Evolutionary conservation across 179 eudicot genomes (phyloP).

Genomic region (Amaranthus tricolor): DNA sequence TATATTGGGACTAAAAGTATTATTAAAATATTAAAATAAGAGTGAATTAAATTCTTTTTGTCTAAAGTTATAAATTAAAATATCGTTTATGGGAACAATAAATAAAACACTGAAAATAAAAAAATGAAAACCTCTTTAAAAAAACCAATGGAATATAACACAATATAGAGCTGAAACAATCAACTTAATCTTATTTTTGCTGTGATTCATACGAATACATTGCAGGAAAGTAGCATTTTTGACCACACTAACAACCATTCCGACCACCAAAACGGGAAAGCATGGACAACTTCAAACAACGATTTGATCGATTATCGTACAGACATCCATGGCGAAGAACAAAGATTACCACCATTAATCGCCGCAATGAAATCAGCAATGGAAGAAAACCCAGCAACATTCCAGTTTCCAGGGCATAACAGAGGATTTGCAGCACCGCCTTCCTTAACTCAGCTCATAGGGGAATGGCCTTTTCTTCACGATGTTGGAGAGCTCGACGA

Average conservation of each 20-base stretch:
- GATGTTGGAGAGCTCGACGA: slow-evolving; percentile 71
- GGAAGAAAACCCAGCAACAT: slow-evolving; percentile 58
- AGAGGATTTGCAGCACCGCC: slow-evolving; percentile 69
- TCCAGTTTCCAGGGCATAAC: slow-evolving; percentile 89
- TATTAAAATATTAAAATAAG: too few relatives aligned
- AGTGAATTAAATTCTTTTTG: too few relatives aligned
- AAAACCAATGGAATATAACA: too few relatives aligned
- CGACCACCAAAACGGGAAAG: slow-evolving; percentile 1
- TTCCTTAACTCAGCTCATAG: slow-evolving; percentile 57
- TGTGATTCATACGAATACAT: not conserved
- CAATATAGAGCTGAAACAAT: too few relatives aligned
- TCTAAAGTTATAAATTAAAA: too few relatives aligned
- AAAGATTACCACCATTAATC: slow-evolving; percentile 42
- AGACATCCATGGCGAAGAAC: not conserved
- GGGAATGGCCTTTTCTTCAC: slow-evolving; percentile 47
- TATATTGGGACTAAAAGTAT: too few relatives aligned
- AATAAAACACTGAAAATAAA: too few relatives aligned
- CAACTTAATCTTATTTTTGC: not conserved
- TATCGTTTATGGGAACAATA: too few relatives aligned
- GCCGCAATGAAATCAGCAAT: slow-evolving; percentile 58
- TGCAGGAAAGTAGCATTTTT: slow-evolving; percentile 15
- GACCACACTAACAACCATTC: slow-evolving; percentile 2
- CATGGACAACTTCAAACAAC: slow-evolving; percentile 12
- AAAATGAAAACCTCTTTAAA: too few relatives aligned
- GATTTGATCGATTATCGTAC: too few relatives aligned